phyloP scores from a whole-genome alignment of 2,329 filamentous ascomycete genomes.

The Apiospora hydei region DNA sequence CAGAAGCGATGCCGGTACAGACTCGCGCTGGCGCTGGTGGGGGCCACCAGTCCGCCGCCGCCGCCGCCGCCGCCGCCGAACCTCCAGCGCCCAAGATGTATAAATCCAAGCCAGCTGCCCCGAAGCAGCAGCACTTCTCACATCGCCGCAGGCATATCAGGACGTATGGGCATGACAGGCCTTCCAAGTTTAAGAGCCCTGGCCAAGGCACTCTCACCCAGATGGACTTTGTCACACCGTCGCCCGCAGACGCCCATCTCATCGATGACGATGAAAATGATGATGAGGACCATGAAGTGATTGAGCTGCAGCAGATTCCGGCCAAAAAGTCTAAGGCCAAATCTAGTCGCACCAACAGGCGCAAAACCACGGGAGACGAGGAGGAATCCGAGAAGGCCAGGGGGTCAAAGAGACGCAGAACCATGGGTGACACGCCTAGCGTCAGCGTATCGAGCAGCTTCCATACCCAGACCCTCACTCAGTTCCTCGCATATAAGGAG shows the following conservation, averaged over 20 bases:
- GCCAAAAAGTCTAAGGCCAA: conserved; percentile 30
- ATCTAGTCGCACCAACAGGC: conserved; percentile 33
- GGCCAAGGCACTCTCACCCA: conserved; percentile 42
- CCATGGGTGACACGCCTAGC: conserved; percentile 38
- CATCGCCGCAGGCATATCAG: conserved; percentile 34
- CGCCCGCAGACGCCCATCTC: conserved; percentile 30
- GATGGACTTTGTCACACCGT: conserved; percentile 39
- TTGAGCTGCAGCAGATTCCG: conserved; percentile 27
- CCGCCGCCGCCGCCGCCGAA: not conserved
- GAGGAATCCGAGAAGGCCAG: conserved; percentile 31
- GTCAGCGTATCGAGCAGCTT: conserved; percentile 38
- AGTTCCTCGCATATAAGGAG: conserved; percentile 34
- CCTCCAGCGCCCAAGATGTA: conserved; percentile 28
- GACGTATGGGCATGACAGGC: conserved; percentile 37
- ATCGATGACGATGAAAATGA: conserved; percentile 28
- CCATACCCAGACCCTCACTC: conserved; percentile 43
- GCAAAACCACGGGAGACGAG: conserved; percentile 41
- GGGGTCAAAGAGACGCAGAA: conserved; percentile 41
- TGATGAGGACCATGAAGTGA: conserved; percentile 24
- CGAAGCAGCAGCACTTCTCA: conserved; percentile 38
- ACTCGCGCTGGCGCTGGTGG: conserved; percentile 20
- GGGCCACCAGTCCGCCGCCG: not conserved
- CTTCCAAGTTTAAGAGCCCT: conserved; percentile 27
- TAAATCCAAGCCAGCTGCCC: conserved; percentile 36
- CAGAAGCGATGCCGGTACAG: conserved; percentile 19